Evolutionary conservation across 352 stramenopile species (phyloP), one percentile per base, ranked within the genome.

Genomic region (Thraustochytrium sp.): DNA sequence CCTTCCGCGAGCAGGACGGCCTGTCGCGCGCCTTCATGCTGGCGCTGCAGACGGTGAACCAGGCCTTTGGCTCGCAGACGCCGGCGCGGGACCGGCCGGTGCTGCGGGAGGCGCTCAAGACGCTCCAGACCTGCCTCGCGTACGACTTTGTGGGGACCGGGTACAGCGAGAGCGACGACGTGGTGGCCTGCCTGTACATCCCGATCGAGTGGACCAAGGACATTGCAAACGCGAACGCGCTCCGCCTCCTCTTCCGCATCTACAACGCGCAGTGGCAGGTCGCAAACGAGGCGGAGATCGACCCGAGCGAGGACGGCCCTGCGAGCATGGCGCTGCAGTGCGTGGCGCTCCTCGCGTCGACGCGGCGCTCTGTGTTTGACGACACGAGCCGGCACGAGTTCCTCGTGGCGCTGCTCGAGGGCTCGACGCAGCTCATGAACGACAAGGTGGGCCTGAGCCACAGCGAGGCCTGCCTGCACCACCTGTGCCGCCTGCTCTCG

Each of bases 131-230:
- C 38, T 80, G 68, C n/a, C 31, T 80, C 8, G 48, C 46, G 8
- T 80, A 80, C 42, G 68, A 80, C 38, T 80, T 80, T 75, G 68
- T 80, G 8, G 68, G 68, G n/a, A 80, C 68, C 5, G 68, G 68
- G 0, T 80, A 80, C 53, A 80, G 31, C 48, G 68, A 80, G 26
- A 80, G 53, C 51, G 68, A 80, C 44, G 68, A 80, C 68, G 68
- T 80, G 48, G 68, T 80, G 18, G 68, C 68, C 48, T 80, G 68
- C 68, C 53, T 80, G 11, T 77, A 77, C 49, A 80, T 80, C 68
- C 68, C 68, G 16, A 26, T 80, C 9, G 44, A 80, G 37, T 80
- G 68, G 68, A 64, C 68, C 42, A 80, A 80, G 51, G 34, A 80
- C 49, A 80, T 80, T 26, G 68, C 68, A 18, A 80, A 46, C 48